Conservation (phyloP, 2,329 filamentous ascomycete genomes). For the Albifimbria verrucaria region DNA sequence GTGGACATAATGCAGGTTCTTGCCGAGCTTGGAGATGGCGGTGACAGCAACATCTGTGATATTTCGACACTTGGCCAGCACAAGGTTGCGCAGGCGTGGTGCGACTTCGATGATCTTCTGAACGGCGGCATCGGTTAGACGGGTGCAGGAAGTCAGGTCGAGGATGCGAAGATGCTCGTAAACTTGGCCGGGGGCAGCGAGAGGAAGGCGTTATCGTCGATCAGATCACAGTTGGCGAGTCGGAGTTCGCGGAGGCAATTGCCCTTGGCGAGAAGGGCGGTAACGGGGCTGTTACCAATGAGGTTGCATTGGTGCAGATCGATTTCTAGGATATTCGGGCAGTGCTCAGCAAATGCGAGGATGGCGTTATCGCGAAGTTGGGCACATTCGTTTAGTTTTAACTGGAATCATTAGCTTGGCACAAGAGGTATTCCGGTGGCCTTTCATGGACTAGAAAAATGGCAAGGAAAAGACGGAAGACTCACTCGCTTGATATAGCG, state of each 20-base stretch:
- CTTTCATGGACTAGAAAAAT: constrained; percentile 1
- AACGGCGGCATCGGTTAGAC: constrained; percentile 81
- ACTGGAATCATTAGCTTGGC: constrained; percentile 43
- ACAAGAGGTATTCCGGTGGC: background rate
- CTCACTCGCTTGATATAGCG: constrained; percentile 80
- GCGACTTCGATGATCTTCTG: constrained; percentile 84
- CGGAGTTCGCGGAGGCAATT: constrained; percentile 86
- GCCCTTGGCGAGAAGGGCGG: constrained; percentile 72
- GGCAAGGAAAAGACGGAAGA: no score
- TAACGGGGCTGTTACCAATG: constrained; percentile 81
- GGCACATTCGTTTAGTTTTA: constrained; percentile 92
- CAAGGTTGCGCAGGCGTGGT: constrained; percentile 85
- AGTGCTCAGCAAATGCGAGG: constrained; percentile 80
- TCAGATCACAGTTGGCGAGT: constrained; percentile 77
- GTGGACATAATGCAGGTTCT: constrained; percentile 96
- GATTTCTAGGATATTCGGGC: constrained; percentile 92
- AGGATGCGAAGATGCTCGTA: constrained; percentile 91
- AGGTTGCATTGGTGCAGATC: constrained; percentile 83
- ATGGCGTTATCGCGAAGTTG: constrained; percentile 81
- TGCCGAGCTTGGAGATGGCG: constrained; percentile 84
- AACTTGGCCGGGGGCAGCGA: constrained; percentile 64
- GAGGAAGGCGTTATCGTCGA: constrained; percentile 87
- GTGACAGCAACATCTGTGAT: constrained; percentile 87
- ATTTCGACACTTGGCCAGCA: constrained; percentile 89
- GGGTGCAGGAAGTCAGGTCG: constrained; percentile 84